phyloP scores from a whole-genome alignment of 2,329 filamentous ascomycete genomes.

The Pseudogymnoascus sp. region DNA sequence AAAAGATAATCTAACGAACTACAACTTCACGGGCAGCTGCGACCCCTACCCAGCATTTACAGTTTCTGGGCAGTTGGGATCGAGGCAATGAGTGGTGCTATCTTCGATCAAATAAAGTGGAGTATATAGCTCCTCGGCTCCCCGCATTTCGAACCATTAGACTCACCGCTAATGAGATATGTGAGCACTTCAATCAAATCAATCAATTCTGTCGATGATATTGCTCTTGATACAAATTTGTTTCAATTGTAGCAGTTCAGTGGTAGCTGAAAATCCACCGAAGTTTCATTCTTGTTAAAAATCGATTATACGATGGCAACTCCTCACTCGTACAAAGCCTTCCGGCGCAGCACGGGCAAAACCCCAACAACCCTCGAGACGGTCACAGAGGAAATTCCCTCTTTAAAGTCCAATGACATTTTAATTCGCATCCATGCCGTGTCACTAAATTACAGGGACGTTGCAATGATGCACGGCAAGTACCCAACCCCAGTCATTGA shows the following conservation, averaged over 20 bases:
- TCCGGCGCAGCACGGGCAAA: background rate
- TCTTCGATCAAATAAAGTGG: background rate
- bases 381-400: background rate
- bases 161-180: background rate
- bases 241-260: background rate
- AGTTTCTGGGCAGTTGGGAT: too few relatives aligned
- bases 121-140: background rate
- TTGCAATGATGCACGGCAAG: background rate
- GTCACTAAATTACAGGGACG: slow-evolving; percentile 1
- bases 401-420: background rate
- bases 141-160: background rate
- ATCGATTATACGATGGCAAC: background rate
- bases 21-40: too few relatives aligned
- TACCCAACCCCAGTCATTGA: background rate
- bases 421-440: background rate
- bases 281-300: background rate
- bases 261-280: background rate
- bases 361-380: background rate
- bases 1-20: too few relatives aligned
- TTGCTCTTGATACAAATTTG: background rate
- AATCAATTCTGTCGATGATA: background rate
- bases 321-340: background rate
- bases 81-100: too few relatives aligned
- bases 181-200: too few relatives aligned
- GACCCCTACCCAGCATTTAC: too few relatives aligned